These are phyloP conservation scores for Citrullus colocynthis DNA, from an alignment of 306 rosid genomes.

Conservation along the genomic window DNA sequence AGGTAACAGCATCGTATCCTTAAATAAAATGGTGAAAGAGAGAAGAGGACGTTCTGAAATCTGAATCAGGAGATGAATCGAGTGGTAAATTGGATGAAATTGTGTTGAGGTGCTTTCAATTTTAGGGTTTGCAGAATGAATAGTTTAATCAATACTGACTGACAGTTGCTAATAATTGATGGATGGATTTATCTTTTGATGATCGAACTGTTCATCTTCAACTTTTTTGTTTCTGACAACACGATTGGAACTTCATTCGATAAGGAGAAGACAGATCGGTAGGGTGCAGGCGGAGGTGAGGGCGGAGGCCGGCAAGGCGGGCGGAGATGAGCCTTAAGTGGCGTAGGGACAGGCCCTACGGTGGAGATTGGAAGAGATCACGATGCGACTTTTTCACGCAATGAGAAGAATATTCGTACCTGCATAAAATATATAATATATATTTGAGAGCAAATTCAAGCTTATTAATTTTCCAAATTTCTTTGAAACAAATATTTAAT, in stretches of 20 bases:
- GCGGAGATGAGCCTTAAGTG: not conserved
- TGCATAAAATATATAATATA: too few species aligned
- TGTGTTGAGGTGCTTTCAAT: not conserved
- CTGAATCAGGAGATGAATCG: not conserved
- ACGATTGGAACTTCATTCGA: not conserved
- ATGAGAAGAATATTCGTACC: too few species aligned
- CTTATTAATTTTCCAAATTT: too few species aligned
- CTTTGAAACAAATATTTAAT: too few species aligned
- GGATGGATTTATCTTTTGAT: not conserved
- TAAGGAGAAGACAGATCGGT: not conserved
- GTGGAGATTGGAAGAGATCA: not conserved
- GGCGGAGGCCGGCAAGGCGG: not conserved
- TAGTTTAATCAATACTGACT: not conserved
- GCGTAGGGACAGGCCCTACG: not conserved
- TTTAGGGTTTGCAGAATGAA: conserved; percentile 7
- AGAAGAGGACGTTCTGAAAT: not conserved
- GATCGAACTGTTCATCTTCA: not conserved
- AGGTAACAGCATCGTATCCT: not conserved
- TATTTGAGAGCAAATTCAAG: too few species aligned
- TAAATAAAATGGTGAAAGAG: not conserved
- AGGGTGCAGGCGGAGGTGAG: not conserved
- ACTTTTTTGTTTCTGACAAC: not conserved
- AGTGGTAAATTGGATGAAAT: not conserved
- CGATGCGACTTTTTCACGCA: not conserved
- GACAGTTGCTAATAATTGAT: conserved; percentile 3